Conservation (phyloP, 306 rosid species). For the Urtica urens region DNA sequence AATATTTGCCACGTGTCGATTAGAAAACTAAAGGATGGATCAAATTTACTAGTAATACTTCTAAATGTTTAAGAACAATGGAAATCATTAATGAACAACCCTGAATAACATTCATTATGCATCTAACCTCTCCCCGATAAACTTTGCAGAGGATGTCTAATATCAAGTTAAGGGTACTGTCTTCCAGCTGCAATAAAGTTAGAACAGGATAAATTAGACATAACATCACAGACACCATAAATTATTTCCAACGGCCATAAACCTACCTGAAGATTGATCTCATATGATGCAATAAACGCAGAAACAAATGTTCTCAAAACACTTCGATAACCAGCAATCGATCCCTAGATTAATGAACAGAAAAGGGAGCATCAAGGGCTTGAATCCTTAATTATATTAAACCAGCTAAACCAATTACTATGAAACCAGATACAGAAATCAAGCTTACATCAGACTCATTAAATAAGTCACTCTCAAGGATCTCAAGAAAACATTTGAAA, state of each 20-base stretch:
- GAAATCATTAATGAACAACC: slow-evolving; percentile 11
- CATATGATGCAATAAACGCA: slow-evolving; percentile 91
- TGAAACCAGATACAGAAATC: slow-evolving; percentile 8
- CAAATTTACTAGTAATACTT: neutral
- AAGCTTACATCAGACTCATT: slow-evolving; percentile 70
- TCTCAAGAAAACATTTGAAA: slow-evolving; percentile 48
- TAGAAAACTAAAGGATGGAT: slow-evolving; percentile 18
- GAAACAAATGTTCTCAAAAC: slow-evolving; percentile 80
- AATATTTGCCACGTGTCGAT: slow-evolving; percentile 19
- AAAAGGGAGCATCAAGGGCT: too few relatives aligned
- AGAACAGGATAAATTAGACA: slow-evolving; percentile 33
- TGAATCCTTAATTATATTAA: slow-evolving; percentile 1
- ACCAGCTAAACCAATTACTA: neutral
- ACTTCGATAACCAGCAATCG: slow-evolving; percentile 69
- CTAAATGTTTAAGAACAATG: slow-evolving; percentile 4
- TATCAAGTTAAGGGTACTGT: slow-evolving; percentile 41
- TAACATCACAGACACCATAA: slow-evolving; percentile 3
- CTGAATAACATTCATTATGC: slow-evolving; percentile 26
- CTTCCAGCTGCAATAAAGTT: slow-evolving; percentile 49
- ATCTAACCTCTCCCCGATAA: slow-evolving; percentile 92
- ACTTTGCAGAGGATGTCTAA: slow-evolving; percentile 82
- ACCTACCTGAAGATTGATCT: slow-evolving; percentile 69
- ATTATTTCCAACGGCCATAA: slow-evolving; percentile 13
- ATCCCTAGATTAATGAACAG: slow-evolving; percentile 37
- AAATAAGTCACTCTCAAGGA: slow-evolving; percentile 67